A percentile compares a stretch with the other conserved stretches of the same genome.
Evolutionary conservation across 768 basidiomycete species (phyloP).

Genomic region (Boletellus ananas): DNA sequence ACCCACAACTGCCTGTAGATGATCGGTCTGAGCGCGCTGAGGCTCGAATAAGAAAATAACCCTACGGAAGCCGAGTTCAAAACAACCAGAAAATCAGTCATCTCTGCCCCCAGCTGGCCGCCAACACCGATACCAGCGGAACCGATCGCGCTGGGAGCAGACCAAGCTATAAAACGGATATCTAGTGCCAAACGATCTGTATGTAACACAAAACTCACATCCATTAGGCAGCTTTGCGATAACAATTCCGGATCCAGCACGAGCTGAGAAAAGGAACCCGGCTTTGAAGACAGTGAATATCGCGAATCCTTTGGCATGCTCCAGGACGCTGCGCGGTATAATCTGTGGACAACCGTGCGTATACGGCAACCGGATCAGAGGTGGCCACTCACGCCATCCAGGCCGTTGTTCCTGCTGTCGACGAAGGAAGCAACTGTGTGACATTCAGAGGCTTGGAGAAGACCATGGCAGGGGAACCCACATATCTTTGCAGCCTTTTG

Average conservation of each 20-base stretch:
- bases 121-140: constrained; percentile 89
- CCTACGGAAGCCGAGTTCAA: constrained; percentile 77
- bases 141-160: constrained; percentile 92
- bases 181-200: not conserved
- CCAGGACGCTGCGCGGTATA: constrained; percentile 52
- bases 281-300: constrained; percentile 85
- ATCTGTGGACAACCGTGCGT: constrained; percentile 34
- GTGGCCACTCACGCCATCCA: constrained; percentile 61
- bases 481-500: constrained; percentile 85
- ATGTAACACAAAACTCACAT: constrained; percentile 46
- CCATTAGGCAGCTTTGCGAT: constrained; percentile 82
- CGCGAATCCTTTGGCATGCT: constrained; percentile 74
- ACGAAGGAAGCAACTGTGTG: constrained; percentile 77
- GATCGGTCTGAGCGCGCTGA: constrained; percentile 3
- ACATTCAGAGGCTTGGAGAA: constrained; percentile 1
- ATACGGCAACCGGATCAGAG: not conserved
- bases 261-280: constrained; percentile 63
- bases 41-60: constrained; percentile 7
- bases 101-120: constrained; percentile 75
- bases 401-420: constrained; percentile 71
- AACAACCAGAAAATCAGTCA: constrained; percentile 90
- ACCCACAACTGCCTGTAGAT: constrained; percentile 58
- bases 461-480: constrained; percentile 32
- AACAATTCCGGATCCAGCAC: constrained; percentile 83
- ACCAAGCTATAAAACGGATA: constrained; percentile 78